Evolutionary conservation across 805 yeast species (phyloP).

Genomic region (Clavispora vitiphila): DNA sequence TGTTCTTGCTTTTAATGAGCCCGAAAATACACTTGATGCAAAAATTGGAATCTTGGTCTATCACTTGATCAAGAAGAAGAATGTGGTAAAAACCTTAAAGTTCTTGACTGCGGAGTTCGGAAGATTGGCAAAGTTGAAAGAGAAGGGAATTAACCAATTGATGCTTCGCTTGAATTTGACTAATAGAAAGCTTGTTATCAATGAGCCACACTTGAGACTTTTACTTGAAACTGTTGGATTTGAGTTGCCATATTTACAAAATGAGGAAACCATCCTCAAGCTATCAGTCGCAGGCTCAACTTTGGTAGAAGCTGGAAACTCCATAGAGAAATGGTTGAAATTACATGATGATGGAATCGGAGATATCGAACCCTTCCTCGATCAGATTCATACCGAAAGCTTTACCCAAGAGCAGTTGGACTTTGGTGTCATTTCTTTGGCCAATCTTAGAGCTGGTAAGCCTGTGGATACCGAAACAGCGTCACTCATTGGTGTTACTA

Average conservation of each 20-base stretch:
- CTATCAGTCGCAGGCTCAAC: constrained; percentile 21
- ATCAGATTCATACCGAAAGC: constrained; percentile 9
- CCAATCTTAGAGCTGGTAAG: constrained; percentile 7
- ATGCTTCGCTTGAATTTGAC: constrained; percentile 11
- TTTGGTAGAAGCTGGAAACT: constrained; percentile 30
- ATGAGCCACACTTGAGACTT: constrained; percentile 46
- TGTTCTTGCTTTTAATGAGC: constrained; percentile 29
- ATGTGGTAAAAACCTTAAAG: constrained; percentile 28
- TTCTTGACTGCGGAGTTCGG: constrained; percentile 39
- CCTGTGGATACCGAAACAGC: constrained; percentile 5
- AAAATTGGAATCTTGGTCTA: constrained; percentile 46
- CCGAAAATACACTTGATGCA: constrained; percentile 35
- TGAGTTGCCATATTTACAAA: constrained; percentile 34
- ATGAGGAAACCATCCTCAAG: constrained; percentile 38
- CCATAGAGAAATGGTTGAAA: constrained; percentile 39
- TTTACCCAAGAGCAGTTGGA: constrained; percentile 12
- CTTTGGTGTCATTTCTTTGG: constrained; percentile 10
- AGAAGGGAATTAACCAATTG: neutral
- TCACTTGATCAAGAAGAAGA: constrained; percentile 42
- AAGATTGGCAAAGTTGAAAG: constrained; percentile 17
- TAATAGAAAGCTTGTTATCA: constrained; percentile 30
- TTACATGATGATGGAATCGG: constrained; percentile 13
- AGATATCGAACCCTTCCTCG: constrained; percentile 17
- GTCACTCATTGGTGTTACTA: constrained; percentile 6
- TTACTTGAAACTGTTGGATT: constrained; percentile 45